These are phyloP conservation scores for Nidula microcarpa DNA, from an alignment of 768 basidiomycete genomes.

Conservation along the genomic window DNA sequence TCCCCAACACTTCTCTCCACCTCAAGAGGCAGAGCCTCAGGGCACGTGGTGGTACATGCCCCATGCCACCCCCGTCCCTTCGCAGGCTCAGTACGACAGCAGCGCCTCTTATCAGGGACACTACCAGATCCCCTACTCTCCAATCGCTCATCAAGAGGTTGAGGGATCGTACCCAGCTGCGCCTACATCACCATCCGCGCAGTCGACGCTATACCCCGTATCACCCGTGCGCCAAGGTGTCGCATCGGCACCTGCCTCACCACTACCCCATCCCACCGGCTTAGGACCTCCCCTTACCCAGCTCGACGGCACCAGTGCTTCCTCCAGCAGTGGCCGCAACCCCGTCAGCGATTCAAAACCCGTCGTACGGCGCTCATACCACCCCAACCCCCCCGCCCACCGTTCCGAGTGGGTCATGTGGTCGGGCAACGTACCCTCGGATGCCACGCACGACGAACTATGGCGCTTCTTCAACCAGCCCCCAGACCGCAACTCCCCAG, in stretches of 20 bases:
- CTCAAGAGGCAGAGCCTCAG: conserved; percentile 34
- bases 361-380: conserved; percentile 50
- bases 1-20: conserved; percentile 25
- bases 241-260: conserved; percentile 2
- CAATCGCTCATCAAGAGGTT: conserved; percentile 12
- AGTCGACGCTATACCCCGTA: conserved; percentile 8
- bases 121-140: conserved; percentile 26
- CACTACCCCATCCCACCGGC: conserved; percentile 5
- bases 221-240: conserved; percentile 2
- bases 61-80: conserved; percentile 12
- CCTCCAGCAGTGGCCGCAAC: conserved; percentile 1
- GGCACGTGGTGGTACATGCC: conserved; percentile 53
- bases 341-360: conserved; percentile 17
- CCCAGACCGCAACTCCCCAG: conserved; percentile 4
- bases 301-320: conserved; percentile 4
- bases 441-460: conserved; percentile 81
- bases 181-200: conserved; percentile 13
- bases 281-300: conserved; percentile 6
- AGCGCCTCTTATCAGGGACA: conserved; percentile 24
- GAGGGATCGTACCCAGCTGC: conserved; percentile 15
- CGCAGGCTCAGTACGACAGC: conserved; percentile 20
- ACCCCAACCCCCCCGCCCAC: conserved; percentile 67
- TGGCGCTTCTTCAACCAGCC: conserved; percentile 74
- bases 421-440: conserved; percentile 88
- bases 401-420: conserved; percentile 96